Base-by-base conservation (phyloP, 2,329 filamentous ascomycete species). In the Verticillium klebahnii region DNA sequence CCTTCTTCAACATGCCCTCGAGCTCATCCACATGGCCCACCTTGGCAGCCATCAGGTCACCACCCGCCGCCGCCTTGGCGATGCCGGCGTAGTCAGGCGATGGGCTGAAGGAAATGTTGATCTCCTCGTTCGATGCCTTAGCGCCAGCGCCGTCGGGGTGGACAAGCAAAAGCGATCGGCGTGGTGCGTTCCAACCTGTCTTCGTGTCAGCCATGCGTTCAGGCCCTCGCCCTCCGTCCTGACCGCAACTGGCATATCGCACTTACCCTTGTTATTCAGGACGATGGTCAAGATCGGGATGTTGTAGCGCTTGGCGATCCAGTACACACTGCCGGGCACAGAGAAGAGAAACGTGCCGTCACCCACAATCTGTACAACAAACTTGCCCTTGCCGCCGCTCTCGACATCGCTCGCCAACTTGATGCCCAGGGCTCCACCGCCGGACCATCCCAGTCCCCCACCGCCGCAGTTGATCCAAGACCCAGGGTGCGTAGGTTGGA, bases 381-480 rank as follows among this genome's bases (percentile, higher is more conserved):
- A 82, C 63, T 77, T 78, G 17, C 66, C 66, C 68, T 78, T 79
- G 60, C 79, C 80, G 29, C 77, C 76, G 58, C 77, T 75, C 65
- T 75, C 74, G 5, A 66, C 67, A 32, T 76, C 74, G 0, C 72
- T 85, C 0, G 89, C 91, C 8, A 94, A 82, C 71, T 93, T 93
- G 70, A 93, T 88, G 2, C 91, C 91, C 3, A 94, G 73, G 0
- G 89, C 88, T 59, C 79, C 91, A 15, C 91, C 91, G 15, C 90
- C 91, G 12, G 87, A 90, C 91, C 91, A 94, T 2, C 91, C 91
- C 0, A 94, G 85, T 2, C 91, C 91, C 15, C 90, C 91, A 1
- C 89, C 91, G 1, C 91, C 91, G 70, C 90, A 93, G 72, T 93
- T 93, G 69, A 94, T 86, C 89, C 89, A 93, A 0, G 85, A 87